Base-by-base conservation (phyloP, 73 alveolate genomes). In the Uronychia setigera region DNA sequence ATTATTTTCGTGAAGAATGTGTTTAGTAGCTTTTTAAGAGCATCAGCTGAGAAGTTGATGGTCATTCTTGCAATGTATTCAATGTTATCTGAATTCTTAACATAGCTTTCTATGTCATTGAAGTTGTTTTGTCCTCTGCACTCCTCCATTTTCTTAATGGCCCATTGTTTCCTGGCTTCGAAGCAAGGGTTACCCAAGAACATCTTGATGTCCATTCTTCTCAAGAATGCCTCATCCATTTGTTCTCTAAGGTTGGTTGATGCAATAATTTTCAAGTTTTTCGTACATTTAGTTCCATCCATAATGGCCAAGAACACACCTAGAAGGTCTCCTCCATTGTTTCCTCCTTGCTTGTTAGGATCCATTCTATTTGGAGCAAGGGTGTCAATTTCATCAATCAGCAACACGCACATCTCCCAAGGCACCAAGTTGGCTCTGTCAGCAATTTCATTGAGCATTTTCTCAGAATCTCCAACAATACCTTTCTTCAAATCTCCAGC, bases 401-500 rank as follows among this genome's bases (percentile, higher is more conserved):
- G 32, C 13, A 13, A 19, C 25, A 74, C 25, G 32, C 25, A n/a
- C 19, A 74, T 11, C 11, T 19, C 80, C 80, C 80, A 74, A 19
- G 80, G 80, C 25, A 74, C 80, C 80, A 74, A 74, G 34, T 74
- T 74, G 11, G 80, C 80, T n/a, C 80, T 74, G 25, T 13, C 29
- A 13, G 33, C 11, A 13, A 74, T 74, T 28, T 26, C 29, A 28
- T 74, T 74, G 32, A 74, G 13, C 13, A 31, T 74, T 74, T n/a
- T 74, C n/a, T 74, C 25, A n/a, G 33, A 19, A 31, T 74, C 80
- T 74, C 80, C 80, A n/a, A 74, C 80, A 28, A 74, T 74, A 74
- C 80, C 80, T 31, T 74, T 74, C 32, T 74, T 74, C 11, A 74
- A 31, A 19, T 74, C 80, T 28, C 80, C 80, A 74, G 80, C 80